phyloP scores from a whole-genome alignment of 2,329 filamentous ascomycete species.

The Talaromyces sp. region DNA sequence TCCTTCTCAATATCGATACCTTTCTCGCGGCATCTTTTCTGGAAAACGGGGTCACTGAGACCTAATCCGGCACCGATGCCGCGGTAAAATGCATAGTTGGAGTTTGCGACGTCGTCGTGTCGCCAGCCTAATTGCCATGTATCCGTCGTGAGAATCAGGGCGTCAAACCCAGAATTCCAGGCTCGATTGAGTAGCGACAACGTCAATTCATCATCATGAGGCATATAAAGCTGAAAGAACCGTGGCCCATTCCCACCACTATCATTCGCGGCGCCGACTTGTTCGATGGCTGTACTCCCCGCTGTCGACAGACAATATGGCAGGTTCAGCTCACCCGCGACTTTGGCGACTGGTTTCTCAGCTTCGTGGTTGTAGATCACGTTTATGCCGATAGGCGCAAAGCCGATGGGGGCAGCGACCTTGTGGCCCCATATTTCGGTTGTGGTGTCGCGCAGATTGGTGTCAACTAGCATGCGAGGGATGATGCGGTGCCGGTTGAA shows the following conservation, averaged over 20 bases:
- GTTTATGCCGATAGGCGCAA: slow-evolving; percentile 65
- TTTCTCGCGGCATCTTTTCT: slow-evolving; percentile 50
- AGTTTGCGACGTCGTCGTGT: slow-evolving; percentile 56
- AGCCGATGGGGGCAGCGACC: slow-evolving; percentile 61
- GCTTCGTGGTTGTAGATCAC: slow-evolving; percentile 61
- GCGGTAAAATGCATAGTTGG: slow-evolving; percentile 64
- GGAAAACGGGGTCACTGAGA: slow-evolving; percentile 60
- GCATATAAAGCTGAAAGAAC: slow-evolving; percentile 65
- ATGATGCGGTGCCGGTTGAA: slow-evolving; percentile 65
- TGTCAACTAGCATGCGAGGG: slow-evolving; percentile 62
- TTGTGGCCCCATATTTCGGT: slow-evolving; percentile 61
- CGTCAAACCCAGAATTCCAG: slow-evolving; percentile 55
- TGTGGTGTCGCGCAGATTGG: slow-evolving; percentile 55
- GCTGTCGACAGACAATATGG: slow-evolving; percentile 62
- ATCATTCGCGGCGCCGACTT: slow-evolving; percentile 56
- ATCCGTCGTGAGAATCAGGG: slow-evolving; percentile 61
- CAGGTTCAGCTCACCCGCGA: slow-evolving; percentile 59
- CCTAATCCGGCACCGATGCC: slow-evolving; percentile 57
- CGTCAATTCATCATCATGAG: slow-evolving; percentile 61
- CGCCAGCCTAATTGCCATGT: slow-evolving; percentile 65
- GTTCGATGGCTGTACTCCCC: slow-evolving; percentile 57
- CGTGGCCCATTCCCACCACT: slow-evolving; percentile 43
- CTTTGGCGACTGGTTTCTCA: slow-evolving; percentile 60
- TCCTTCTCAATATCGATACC: slow-evolving; percentile 55
- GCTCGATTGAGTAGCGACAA: slow-evolving; percentile 58